Evolutionary conservation across 2,329 filamentous ascomycete species (phyloP), one percentile per base, ranked within the genome.

Genomic region (Lithohypha guttulata): DNA sequence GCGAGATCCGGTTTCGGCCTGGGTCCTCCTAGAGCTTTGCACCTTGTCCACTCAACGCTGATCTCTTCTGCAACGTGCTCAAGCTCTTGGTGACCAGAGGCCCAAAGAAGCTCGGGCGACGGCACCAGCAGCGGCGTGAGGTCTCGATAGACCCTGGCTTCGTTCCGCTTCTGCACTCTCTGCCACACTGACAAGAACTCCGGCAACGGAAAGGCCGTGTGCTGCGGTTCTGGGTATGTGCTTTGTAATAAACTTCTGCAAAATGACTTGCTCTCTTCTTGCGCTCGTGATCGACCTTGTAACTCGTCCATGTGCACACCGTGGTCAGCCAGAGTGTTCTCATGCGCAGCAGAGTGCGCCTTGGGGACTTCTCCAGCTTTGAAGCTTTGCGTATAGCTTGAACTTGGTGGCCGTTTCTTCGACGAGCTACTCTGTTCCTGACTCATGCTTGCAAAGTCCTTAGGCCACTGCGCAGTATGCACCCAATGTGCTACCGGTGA

Each of bases 251-350:
- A n/a, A 25, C 15, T 17, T 35, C 11, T 35, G 22, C 33, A 35
- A 15, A 25, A 17, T 7, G 21, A 25, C 20, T 26, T 25, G 20
- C 33, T 35, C 20, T 35, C 33, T 25, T 35, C 5, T 13, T 21
- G 33, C n/a, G 15, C 33, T 26, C 13, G 33, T 25, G 21, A 35
- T 35, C 33, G 33, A 26, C 33, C 33, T 35, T 35, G 11, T 15
- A 35, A 25, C 20, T 35, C 33, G 6, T 35, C 33, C 33, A 35
- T 35, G 20, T 14, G 13, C 4, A 35, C 11, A 5, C 20, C 20
- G 7, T 35, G 20, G 6, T 35, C 20, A 35, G 33, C 20, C 6
- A 35, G 11, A 35, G 11, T 13, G 10, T 17, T 35, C 33, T 35
- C 19, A 17, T 35, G 20, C 7, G 33, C 33, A 15, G 33, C 33